A percentile compares a stretch with the other conserved stretches of the same genome.
Evolutionary conservation across 2,329 filamentous ascomycete species (phyloP).

Genomic region (Penicillium brasilianum): DNA sequence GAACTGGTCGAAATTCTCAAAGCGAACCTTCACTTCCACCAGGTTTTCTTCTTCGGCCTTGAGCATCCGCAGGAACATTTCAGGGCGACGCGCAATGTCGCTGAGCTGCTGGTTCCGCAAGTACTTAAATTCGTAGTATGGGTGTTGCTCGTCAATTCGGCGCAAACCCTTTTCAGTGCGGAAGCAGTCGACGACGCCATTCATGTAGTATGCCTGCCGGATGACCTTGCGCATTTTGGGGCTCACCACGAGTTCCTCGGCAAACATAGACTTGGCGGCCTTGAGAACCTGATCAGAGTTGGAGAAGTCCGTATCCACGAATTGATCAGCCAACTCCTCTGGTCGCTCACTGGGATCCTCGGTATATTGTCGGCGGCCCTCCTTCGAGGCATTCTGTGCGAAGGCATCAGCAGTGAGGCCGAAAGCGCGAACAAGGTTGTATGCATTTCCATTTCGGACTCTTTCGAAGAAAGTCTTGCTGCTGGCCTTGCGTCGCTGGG

Average conservation of each 20-base stretch:
- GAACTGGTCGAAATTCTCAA: constrained; percentile 78
- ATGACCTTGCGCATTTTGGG: constrained; percentile 89
- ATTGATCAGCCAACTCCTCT: constrained; percentile 81
- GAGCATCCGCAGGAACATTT: constrained; percentile 95
- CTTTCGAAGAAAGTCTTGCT: constrained; percentile 82
- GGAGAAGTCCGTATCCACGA: constrained; percentile 73
- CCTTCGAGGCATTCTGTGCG: constrained; percentile 80
- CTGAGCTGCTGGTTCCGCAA: constrained; percentile 84
- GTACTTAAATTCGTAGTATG: constrained; percentile 98
- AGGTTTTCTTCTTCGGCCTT: constrained; percentile 94
- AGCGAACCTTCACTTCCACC: constrained; percentile 78
- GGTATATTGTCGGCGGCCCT: constrained; percentile 77
- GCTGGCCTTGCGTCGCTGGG: constrained; percentile 80
- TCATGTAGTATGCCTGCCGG: constrained; percentile 79
- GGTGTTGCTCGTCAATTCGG: constrained; percentile 91
- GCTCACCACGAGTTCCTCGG: constrained; percentile 86
- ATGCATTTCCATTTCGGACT: constrained; percentile 78
- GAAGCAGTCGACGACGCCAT: constrained; percentile 81
- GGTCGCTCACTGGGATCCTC: constrained; percentile 83
- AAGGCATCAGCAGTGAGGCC: constrained; percentile 89
- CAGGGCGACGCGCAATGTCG: constrained; percentile 80
- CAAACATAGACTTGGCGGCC: constrained; percentile 84
- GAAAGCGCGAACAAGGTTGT: constrained; percentile 83
- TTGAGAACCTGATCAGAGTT: constrained; percentile 77
- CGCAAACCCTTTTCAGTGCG: constrained; percentile 93